Evolutionary conservation across 2,329 filamentous ascomycete species (phyloP).

Genomic region (Microthyrium microscopicum): DNA sequence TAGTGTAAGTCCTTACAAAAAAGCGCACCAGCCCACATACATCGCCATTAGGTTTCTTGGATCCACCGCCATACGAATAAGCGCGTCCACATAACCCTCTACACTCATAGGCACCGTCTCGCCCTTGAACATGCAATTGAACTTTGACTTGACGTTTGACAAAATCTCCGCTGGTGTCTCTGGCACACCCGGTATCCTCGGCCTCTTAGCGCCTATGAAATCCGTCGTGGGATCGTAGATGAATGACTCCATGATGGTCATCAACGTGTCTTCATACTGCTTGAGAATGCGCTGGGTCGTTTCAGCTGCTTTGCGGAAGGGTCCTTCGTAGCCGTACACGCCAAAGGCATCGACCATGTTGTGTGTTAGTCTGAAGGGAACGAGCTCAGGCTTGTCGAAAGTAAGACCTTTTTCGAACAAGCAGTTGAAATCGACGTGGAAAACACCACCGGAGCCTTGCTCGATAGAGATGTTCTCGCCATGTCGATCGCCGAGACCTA

Average conservation of each 20-base stretch:
- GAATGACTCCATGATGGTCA: slow-evolving; percentile 95
- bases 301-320: slow-evolving; percentile 82
- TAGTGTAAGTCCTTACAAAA: slow-evolving; percentile 37
- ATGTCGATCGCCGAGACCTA: slow-evolving; percentile 85
- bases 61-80: slow-evolving; percentile 76
- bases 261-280: slow-evolving; percentile 87
- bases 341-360: slow-evolving; percentile 99
- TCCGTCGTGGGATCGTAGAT: slow-evolving; percentile 94
- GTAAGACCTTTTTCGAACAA: slow-evolving; percentile 96
- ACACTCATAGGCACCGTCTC: slow-evolving; percentile 89
- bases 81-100: slow-evolving; percentile 90
- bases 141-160: slow-evolving; percentile 74
- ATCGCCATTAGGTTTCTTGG: slow-evolving; percentile 68
- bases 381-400: slow-evolving; percentile 84
- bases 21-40: slow-evolving; percentile 91
- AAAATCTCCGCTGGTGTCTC: slow-evolving; percentile 66
- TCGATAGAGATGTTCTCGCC: slow-evolving; percentile 94
- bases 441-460: slow-evolving; percentile 79
- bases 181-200: slow-evolving; percentile 37
- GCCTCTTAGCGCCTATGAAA: slow-evolving; percentile 46
- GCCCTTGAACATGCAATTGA: slow-evolving; percentile 64
- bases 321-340: slow-evolving; percentile 78
- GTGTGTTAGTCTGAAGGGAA: slow-evolving; percentile 92
- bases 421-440: slow-evolving; percentile 99
- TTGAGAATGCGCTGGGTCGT: slow-evolving; percentile 69